Conservation (phyloP, 2,329 filamentous ascomycete species). For the Fusarium chlamydosporum region DNA sequence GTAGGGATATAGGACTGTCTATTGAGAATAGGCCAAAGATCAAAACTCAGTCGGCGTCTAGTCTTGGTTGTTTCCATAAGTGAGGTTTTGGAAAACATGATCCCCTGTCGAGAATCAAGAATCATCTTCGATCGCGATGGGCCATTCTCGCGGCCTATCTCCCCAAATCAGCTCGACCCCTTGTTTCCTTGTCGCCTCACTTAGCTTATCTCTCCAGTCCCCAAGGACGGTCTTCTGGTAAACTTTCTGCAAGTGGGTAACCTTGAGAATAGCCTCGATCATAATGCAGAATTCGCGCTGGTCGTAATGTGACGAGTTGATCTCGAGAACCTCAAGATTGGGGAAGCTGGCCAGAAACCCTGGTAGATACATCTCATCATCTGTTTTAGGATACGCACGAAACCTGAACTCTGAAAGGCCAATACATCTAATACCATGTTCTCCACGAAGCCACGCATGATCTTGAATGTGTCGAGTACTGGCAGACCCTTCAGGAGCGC, state of each 20-base stretch:
- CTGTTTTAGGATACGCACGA: constrained; percentile 47
- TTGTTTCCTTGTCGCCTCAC: constrained; percentile 36
- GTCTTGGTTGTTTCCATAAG: background rate
- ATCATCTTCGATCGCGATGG: constrained; percentile 44
- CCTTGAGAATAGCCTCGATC: constrained; percentile 52
- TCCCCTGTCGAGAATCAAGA: background rate
- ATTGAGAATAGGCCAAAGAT: background rate
- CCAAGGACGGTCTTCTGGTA: constrained; percentile 55
- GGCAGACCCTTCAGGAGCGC: constrained; percentile 45
- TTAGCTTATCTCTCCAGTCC: constrained; percentile 51
- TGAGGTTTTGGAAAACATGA: background rate
- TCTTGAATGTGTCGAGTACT: constrained; percentile 51
- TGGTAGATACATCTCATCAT: constrained; percentile 53
- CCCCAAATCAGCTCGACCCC: constrained; percentile 54
- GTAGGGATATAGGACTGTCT: background rate
- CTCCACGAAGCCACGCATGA: constrained; percentile 56
- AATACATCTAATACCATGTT: constrained; percentile 53
- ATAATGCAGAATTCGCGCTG: constrained; percentile 51
- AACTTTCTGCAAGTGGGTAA: constrained; percentile 52
- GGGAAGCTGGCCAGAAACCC: constrained; percentile 57
- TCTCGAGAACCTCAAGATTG: constrained; percentile 55
- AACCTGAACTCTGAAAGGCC: constrained; percentile 57
- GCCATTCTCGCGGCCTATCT: constrained; percentile 53
- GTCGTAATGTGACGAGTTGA: constrained; percentile 53
- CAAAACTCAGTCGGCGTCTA: background rate